Percentiles rank a stretch among this genome's conserved stretches.
Conservation (phyloP, 2,329 filamentous ascomycete species). For the Phyllosticta citribraziliensis region DNA sequence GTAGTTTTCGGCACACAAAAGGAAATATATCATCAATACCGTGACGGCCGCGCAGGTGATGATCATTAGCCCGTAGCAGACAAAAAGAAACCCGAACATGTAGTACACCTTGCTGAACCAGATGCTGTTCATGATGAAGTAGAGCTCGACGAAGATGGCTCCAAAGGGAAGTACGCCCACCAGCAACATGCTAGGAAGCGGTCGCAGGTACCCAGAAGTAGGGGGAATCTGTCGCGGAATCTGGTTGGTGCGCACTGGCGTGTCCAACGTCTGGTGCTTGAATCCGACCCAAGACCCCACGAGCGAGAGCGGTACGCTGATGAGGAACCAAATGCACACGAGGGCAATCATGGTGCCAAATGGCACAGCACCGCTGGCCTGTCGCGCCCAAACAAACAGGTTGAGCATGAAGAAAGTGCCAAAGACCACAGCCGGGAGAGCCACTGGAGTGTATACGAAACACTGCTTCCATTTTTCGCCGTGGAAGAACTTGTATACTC, state of each 20-base stretch:
- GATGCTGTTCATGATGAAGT: conserved; percentile 98
- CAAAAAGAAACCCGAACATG: conserved; percentile 98
- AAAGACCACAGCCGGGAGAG: conserved; percentile 83
- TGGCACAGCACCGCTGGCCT: conserved; percentile 86
- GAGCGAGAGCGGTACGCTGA: conserved; percentile 84
- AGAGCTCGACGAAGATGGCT: conserved; percentile 95
- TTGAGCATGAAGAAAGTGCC: conserved; percentile 84
- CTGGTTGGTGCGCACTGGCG: conserved; percentile 91
- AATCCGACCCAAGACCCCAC: conserved; percentile 91
- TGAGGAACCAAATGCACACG: conserved; percentile 90
- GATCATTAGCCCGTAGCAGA: conserved; percentile 96
- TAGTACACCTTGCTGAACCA: conserved; percentile 99
- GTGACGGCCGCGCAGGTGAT: conserved; percentile 89
- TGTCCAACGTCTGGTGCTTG: conserved; percentile 55
- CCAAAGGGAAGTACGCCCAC: conserved; percentile 90
- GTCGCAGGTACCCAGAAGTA: conserved; percentile 69
- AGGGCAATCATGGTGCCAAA: conserved; percentile 96
- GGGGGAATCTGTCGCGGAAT: conserved; percentile 95
- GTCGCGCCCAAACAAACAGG: conserved; percentile 89
- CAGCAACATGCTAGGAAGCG: conserved; percentile 80
- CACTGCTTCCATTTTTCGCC: conserved; percentile 93
- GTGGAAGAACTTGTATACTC: conserved; percentile 88
- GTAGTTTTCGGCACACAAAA: conserved; percentile 94
- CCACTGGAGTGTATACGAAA: conserved; percentile 75
- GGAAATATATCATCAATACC: conserved; percentile 88